Evolutionary conservation across 345 rosid species (phyloP).

Genomic region (Erodium maritimum): DNA sequence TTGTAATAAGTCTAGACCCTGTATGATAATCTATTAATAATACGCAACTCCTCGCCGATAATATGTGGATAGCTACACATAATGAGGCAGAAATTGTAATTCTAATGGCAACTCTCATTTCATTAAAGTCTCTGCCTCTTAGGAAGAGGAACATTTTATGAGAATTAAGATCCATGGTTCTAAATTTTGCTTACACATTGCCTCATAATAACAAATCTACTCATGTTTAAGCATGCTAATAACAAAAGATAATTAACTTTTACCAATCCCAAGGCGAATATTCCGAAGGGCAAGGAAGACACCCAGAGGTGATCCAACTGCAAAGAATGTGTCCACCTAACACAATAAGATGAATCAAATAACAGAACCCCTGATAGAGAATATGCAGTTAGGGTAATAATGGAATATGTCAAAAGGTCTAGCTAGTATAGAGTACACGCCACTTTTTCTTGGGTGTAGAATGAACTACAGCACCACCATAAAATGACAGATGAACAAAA

Average conservation of each 20-base stretch:
- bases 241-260: constrained; percentile 5
- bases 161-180: not conserved
- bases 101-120: too few relatives aligned
- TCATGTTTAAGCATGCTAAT: not conserved
- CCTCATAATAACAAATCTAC: not conserved
- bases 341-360: constrained; percentile 11
- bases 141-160: too few relatives aligned
- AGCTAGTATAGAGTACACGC: not conserved
- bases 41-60: too few relatives aligned
- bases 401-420: not conserved
- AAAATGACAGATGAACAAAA: not conserved
- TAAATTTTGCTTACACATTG: not conserved
- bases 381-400: not conserved
- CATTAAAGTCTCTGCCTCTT: too few relatives aligned
- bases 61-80: too few relatives aligned
- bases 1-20: too few relatives aligned
- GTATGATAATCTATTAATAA: too few relatives aligned
- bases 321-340: constrained; percentile 96
- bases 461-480: not conserved
- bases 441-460: too few relatives aligned
- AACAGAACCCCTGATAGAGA: not conserved
- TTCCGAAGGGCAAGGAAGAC: constrained; percentile 94
- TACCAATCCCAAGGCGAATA: constrained; percentile 85
- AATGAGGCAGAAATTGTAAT: too few relatives aligned
- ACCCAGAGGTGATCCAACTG: constrained; percentile 98